These are phyloP conservation scores for Cyanidiococcus yangmingshanensis DNA, from an alignment of 23 red algal genomes.

Conservation along the genomic window DNA sequence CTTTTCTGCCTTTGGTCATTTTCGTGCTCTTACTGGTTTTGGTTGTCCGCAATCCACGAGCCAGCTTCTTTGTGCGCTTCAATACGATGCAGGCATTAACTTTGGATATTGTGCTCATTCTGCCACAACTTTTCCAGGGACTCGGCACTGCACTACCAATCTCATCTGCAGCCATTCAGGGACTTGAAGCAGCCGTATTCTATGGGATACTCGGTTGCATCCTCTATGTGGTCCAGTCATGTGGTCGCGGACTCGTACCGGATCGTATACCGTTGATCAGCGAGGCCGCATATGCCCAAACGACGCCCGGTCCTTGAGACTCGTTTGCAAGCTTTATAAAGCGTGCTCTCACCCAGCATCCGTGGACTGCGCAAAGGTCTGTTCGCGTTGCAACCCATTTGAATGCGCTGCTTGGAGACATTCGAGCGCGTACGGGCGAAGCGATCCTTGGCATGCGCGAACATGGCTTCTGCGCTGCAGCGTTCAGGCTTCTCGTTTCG, in stretches of 20 bases:
- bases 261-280: slow-evolving; percentile 70
- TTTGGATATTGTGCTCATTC: slow-evolving; percentile 81
- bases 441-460: no score
- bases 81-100: slow-evolving; percentile 94
- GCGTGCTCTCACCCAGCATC: no score
- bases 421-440: no score
- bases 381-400: no score
- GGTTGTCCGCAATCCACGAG: slow-evolving; percentile 60
- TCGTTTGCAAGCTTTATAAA: no score
- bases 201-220: slow-evolving; percentile 53
- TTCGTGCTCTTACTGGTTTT: slow-evolving; percentile 68
- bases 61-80: slow-evolving; percentile 80
- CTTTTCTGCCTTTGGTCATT: slow-evolving; percentile 79
- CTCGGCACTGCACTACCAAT: not conserved
- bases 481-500: no score
- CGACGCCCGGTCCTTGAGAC: not conserved
- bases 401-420: no score
- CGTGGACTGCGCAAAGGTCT: no score
- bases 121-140: slow-evolving; percentile 62
- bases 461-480: no score
- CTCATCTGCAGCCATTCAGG: slow-evolving; percentile 19
- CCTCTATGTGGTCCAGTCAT: slow-evolving; percentile 40
- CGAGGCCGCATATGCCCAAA: slow-evolving; percentile 57
- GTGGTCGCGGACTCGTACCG: slow-evolving; percentile 49
- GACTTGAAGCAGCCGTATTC: slow-evolving; percentile 49